phyloP scores from a whole-genome alignment of 768 basidiomycete genomes.

The Tylopilus sp. region DNA sequence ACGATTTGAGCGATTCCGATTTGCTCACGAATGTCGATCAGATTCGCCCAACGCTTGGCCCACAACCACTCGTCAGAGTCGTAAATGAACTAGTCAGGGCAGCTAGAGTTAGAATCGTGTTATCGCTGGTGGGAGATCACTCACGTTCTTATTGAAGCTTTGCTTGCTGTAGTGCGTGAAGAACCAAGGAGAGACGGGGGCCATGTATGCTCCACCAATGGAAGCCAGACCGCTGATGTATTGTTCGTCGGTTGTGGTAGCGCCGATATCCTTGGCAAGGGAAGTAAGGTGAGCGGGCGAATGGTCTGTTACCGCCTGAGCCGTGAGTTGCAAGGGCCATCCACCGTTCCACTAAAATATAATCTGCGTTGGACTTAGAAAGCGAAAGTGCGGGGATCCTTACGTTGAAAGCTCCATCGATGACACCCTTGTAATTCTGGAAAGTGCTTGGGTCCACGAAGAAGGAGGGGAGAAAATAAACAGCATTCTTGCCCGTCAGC shows the following conservation, averaged over 20 bases:
- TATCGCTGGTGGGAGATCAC: conserved; percentile 15
- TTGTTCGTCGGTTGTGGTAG: conserved; percentile 49
- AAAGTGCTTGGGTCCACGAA: conserved; percentile 49
- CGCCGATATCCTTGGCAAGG: conserved; percentile 38
- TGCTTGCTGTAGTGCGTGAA: conserved; percentile 72
- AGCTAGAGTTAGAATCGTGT: background rate
- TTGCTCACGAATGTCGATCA: conserved; percentile 51
- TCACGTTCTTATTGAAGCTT: conserved; percentile 70
- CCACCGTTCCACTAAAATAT: conserved; percentile 67
- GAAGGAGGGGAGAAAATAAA: conserved; percentile 69
- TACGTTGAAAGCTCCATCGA: conserved; percentile 62
- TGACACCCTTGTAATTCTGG: conserved; percentile 42
- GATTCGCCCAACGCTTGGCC: conserved; percentile 61
- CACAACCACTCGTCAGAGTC: conserved; percentile 66
- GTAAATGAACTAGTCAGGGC: conserved; percentile 56
- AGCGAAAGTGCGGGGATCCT: conserved; percentile 13
- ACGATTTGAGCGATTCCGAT: conserved; percentile 61
- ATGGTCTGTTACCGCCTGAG: conserved; percentile 9
- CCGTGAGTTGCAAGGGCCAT: conserved; percentile 67
- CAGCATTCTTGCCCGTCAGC: conserved; percentile 40
- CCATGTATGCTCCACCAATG: conserved; percentile 39
- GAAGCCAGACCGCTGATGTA: conserved; percentile 47
- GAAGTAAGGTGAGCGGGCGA: conserved; percentile 20
- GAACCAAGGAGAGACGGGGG: conserved; percentile 70
- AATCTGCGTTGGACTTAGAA: conserved; percentile 13